Evolutionary conservation across 2,329 filamentous ascomycete genomes (phyloP).

Genomic region (Periconia macrospinosa): DNA sequence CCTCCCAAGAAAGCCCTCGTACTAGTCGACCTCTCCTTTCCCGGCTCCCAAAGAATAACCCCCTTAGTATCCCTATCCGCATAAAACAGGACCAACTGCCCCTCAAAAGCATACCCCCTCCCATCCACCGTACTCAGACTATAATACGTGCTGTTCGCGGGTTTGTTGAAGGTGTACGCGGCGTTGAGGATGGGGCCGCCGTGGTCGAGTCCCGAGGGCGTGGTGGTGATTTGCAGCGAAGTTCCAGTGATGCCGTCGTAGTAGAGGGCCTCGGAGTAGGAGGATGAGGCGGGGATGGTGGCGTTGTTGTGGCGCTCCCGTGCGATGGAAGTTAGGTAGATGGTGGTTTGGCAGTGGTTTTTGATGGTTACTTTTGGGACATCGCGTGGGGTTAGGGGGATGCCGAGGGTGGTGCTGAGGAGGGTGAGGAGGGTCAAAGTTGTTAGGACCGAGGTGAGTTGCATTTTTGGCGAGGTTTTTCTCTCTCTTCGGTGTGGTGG

Average conservation of each 20-base stretch:
- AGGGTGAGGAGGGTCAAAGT: constrained; percentile 16
- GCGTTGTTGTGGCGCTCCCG: constrained; percentile 3
- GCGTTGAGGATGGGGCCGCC: constrained; percentile 17
- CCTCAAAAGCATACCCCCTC: constrained; percentile 23
- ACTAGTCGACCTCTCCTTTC: no score
- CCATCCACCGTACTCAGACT: constrained; percentile 16
- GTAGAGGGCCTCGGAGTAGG: constrained; percentile 18
- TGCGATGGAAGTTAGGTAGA: constrained; percentile 26
- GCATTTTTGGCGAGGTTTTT: constrained; percentile 15
- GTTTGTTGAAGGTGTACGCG: background rate
- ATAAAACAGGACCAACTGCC: constrained; percentile 16
- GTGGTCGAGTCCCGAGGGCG: constrained; percentile 13
- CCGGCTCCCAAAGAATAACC: background rate
- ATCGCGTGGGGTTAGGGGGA: constrained; percentile 6
- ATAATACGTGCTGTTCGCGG: constrained; percentile 17
- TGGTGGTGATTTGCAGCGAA: constrained; percentile 26
- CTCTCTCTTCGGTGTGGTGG: background rate
- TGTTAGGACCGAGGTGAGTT: constrained; percentile 15
- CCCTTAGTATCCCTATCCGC: constrained; percentile 2
- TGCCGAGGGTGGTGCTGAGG: background rate
- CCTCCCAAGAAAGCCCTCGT: constrained; percentile 6
- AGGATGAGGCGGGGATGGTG: constrained; percentile 5
- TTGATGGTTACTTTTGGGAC: constrained; percentile 14
- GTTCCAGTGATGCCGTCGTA: constrained; percentile 15
- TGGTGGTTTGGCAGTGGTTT: constrained; percentile 28